These are phyloP conservation scores for Cantharellus anzutake DNA, from an alignment of 768 basidiomycete genomes.

Conservation along the genomic window DNA sequence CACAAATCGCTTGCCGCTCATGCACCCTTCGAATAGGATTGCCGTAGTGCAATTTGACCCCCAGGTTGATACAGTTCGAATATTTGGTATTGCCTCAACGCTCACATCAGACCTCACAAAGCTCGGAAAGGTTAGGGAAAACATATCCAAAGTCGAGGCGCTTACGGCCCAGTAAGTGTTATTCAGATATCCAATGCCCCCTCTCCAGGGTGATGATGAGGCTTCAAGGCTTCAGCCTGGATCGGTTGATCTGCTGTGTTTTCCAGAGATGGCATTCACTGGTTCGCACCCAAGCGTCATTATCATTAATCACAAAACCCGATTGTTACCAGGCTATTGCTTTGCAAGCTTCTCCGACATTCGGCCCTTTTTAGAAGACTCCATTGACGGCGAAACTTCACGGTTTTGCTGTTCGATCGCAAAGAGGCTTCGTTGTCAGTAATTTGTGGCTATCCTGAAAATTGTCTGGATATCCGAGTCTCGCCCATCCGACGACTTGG, in stretches of 20 bases:
- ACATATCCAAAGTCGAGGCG: constrained; percentile 40
- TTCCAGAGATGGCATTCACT: constrained; percentile 77
- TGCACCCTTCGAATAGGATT: no score
- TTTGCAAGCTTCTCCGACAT: constrained; percentile 53
- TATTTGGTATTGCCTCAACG: not conserved
- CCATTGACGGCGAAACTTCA: constrained; percentile 52
- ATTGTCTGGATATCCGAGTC: constrained; percentile 15
- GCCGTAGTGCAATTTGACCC: constrained; percentile 47
- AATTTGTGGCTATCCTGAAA: constrained; percentile 65
- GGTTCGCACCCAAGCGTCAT: constrained; percentile 23
- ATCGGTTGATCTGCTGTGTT: constrained; percentile 63
- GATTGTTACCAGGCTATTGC: constrained; percentile 41
- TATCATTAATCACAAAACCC: not conserved
- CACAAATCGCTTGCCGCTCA: no score
- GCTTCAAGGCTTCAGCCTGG: constrained; percentile 39
- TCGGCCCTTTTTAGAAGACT: constrained; percentile 52
- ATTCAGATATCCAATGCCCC: not conserved
- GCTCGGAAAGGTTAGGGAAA: constrained; percentile 56
- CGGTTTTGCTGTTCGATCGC: constrained; percentile 55
- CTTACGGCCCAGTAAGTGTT: constrained; percentile 38
- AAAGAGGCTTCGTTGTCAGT: constrained; percentile 38
- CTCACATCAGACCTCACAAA: constrained; percentile 14
- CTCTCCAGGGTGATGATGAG: not conserved
- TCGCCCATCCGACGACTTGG: constrained; percentile 5
- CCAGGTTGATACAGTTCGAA: constrained; percentile 20